phyloP scores from a whole-genome alignment of 1,284 basidiomycete genomes.

The Baeospora myosura region DNA sequence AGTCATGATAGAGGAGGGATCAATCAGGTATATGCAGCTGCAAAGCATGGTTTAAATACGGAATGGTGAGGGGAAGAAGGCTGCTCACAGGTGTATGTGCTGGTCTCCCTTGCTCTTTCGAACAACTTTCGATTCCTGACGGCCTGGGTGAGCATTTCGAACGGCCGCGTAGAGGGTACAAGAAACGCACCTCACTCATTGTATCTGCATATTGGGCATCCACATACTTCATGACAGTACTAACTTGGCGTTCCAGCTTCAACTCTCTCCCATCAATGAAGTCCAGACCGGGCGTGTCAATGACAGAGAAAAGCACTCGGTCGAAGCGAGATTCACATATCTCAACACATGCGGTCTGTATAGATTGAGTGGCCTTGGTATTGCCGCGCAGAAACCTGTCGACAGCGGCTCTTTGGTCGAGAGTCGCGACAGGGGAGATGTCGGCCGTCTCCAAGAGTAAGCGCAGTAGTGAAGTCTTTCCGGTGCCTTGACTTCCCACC shows the following conservation, averaged over 20 bases:
- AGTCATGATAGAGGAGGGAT: conserved; percentile 63
- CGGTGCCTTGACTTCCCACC: conserved; percentile 69
- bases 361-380: conserved; percentile 49
- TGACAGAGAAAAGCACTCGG: conserved; percentile 63
- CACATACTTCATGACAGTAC: conserved; percentile 61
- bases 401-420: conserved; percentile 58
- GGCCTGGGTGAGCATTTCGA: conserved; percentile 9
- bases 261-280: conserved; percentile 65
- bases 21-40: conserved; percentile 77
- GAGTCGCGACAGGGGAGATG: conserved; percentile 60
- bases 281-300: conserved; percentile 77
- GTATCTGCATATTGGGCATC: conserved; percentile 76
- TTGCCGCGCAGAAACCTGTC: conserved; percentile 52
- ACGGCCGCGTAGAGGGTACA: conserved; percentile 1
- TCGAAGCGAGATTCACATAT: conserved; percentile 76
- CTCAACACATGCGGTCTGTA: conserved; percentile 64
- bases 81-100: conserved; percentile 71
- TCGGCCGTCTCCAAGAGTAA: conserved; percentile 71
- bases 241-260: conserved; percentile 69
- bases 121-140: conserved; percentile 76
- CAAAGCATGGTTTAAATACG: conserved; percentile 15
- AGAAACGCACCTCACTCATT: conserved; percentile 62
- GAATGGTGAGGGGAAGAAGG: conserved; percentile 3
- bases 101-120: conserved; percentile 79
- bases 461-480: conserved; percentile 68